Evolutionary conservation across 2,329 filamentous ascomycete genomes (phyloP), one percentile per base, ranked within the genome.

Genomic region (Phoma herbarum): DNA sequence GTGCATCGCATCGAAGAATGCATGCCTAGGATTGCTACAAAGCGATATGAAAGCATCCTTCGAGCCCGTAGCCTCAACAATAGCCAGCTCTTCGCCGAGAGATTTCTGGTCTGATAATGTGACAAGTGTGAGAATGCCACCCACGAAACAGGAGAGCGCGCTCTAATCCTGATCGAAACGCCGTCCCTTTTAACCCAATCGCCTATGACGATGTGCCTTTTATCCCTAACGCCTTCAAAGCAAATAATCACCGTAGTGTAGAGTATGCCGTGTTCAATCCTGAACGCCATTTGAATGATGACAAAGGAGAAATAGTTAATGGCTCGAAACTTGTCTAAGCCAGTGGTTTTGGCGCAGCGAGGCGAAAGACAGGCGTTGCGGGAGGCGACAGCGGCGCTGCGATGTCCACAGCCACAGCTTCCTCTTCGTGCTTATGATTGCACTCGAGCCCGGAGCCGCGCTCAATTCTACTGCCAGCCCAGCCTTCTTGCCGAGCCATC

Each of bases 401-500:
- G 8, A 62, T 57, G 6, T 63, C 62, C 1, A 60, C 29, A 29
- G 51, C 54, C 11, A 42, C 33, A 2, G 29, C 39, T 2, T 53
- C 44, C 25, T 59, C 56, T 23, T 59, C 50, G 25, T 59, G 56
- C 39, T 41, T 25, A 14, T 46, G 28, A 14, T 45, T 20, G 51
- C 50, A 59, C 28, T 54, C 56, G 8, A 50, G 45, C 9, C 56
- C 56, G 14, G 56, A 51, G 4, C 56, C 50, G 20, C 45, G 39
- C 25, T 59, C 56, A 14, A 59, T n/a, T 14, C 67, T 63, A 14
- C 58, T 52, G 16, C 67, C 57, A 20, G 48, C 60, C 74, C 74
- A 76, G 16, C 68, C 62, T 37, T 76, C 69, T 25, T 66, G 63
- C 16, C 75, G 72, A 11, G 75, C 76, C 43, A 73, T 67, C 75